Percentiles rank a stretch among this genome's conserved stretches.
Evolutionary conservation across 257 asterid species (phyloP).

Genomic region (Solanum clarkiae): DNA sequence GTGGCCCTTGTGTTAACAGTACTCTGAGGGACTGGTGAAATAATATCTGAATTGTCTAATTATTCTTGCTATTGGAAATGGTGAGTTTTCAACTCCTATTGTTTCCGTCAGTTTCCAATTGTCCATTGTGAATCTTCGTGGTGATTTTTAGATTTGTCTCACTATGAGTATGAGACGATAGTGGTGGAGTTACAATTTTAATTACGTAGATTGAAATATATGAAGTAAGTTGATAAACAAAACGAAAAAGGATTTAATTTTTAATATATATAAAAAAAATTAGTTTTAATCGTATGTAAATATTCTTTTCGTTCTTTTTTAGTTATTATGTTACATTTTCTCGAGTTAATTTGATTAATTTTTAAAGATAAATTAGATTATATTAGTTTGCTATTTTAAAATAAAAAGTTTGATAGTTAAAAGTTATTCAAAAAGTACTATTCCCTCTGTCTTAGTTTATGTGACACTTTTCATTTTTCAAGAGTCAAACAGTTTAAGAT

Average conservation of each 20-base stretch:
- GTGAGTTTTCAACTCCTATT: not conserved
- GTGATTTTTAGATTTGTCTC: not conserved
- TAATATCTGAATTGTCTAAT: not conserved
- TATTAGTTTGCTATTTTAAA: no score
- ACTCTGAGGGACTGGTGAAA: not conserved
- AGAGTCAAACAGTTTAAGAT: no score
- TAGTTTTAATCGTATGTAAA: no score
- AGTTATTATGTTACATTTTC: no score
- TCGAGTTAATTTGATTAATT: no score
- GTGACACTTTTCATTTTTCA: no score
- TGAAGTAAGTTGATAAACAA: not conserved
- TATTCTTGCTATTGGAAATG: not conserved
- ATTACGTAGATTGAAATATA: not conserved
- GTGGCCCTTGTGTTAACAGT: not conserved
- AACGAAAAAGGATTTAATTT: accelerated
- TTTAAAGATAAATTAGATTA: no score
- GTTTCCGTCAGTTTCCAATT: not conserved
- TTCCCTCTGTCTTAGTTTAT: no score
- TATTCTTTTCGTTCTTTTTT: no score
- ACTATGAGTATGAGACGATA: not conserved
- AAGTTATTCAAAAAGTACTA: no score
- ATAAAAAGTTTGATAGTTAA: no score
- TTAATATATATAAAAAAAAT: accelerated
- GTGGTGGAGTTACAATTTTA: not conserved
- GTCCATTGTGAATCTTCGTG: not conserved